phyloP scores from a whole-genome alignment of 768 basidiomycete species.

The Suillus sp. region DNA sequence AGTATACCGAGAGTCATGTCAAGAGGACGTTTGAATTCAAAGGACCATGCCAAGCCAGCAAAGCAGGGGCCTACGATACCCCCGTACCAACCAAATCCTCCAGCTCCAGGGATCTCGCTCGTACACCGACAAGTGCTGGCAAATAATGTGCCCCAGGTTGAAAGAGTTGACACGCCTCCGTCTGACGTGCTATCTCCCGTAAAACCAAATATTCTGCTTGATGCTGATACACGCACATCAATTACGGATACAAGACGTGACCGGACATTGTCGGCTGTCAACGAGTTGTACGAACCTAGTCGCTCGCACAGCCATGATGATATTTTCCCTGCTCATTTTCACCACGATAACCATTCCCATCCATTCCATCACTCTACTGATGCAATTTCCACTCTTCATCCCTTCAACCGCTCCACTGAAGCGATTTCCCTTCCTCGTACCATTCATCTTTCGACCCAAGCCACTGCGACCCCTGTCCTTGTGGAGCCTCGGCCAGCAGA shows the following conservation, averaged over 20 bases:
- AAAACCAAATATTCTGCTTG: conserved; percentile 5
- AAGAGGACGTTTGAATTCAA: conserved; percentile 25
- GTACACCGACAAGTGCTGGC: not conserved
- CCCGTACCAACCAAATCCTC: conserved; percentile 23
- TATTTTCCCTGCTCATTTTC: not conserved
- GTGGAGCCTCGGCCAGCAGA: conserved; percentile 45
- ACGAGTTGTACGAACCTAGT: conserved; percentile 7
- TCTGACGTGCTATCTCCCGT: not conserved
- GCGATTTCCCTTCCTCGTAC: conserved; percentile 6
- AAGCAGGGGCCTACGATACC: conserved; percentile 23
- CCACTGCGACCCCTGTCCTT: conserved; percentile 39
- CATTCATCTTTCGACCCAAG: conserved; percentile 16
- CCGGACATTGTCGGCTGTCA: conserved; percentile 3
- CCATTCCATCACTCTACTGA: conserved; percentile 5
- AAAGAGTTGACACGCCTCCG: conserved; percentile 7
- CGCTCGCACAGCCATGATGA: conserved; percentile 6
- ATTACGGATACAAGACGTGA: conserved; percentile 11
- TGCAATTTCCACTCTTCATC: conserved; percentile 1
- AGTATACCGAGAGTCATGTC: conserved; percentile 38
- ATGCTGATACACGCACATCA: conserved; percentile 3
- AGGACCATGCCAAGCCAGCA: conserved; percentile 26
- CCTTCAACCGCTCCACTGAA: conserved; percentile 1
- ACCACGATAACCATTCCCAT: not conserved
- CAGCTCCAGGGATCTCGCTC: not conserved
- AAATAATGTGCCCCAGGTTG: conserved; percentile 12